These are phyloP conservation scores for Aplosporella prunicola DNA, from an alignment of 2,329 filamentous ascomycete genomes.

Conservation along the genomic window DNA sequence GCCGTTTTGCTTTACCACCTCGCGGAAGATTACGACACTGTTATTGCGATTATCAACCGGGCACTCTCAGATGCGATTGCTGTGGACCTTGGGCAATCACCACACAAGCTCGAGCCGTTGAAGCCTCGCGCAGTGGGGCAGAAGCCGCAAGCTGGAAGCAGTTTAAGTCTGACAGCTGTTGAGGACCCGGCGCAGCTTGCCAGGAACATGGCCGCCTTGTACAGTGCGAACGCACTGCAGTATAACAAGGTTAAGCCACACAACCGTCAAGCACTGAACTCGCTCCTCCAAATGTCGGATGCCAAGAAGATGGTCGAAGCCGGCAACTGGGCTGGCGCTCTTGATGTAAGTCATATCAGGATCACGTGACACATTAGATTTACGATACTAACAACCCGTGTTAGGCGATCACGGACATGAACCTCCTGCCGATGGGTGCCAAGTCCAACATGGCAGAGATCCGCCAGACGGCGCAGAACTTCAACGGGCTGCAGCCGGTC, in stretches of 20 bases:
- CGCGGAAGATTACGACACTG: slow-evolving; percentile 88
- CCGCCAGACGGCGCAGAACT: slow-evolving; percentile 69
- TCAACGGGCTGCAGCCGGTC: slow-evolving; percentile 66
- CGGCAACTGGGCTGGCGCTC: slow-evolving; percentile 49
- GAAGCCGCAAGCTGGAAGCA: slow-evolving; percentile 31
- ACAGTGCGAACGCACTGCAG: slow-evolving; percentile 52
- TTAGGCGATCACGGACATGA: slow-evolving; percentile 62
- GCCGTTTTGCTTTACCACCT: slow-evolving; percentile 91
- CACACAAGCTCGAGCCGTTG: slow-evolving; percentile 67
- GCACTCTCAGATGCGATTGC: slow-evolving; percentile 83
- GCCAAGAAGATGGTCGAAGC: slow-evolving; percentile 51
- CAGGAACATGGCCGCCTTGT: slow-evolving; percentile 52
- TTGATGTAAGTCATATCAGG: slow-evolving; percentile 50
- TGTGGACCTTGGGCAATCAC: slow-evolving; percentile 73
- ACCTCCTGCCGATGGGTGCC: slow-evolving; percentile 71
- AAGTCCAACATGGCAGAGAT: slow-evolving; percentile 68
- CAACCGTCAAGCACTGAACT: slow-evolving; percentile 50
- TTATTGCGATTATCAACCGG: slow-evolving; percentile 82
- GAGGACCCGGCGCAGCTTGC: slow-evolving; percentile 58
- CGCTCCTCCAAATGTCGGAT: slow-evolving; percentile 51
- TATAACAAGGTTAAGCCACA: slow-evolving; percentile 48
- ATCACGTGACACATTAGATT: too few relatives aligned
- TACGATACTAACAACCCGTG: too few relatives aligned
- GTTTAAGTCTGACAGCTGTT: slow-evolving; percentile 57
- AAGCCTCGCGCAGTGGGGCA: slow-evolving; percentile 51